Conservation (phyloP, 192 early-diverging fungal genomes). For the Coemansia sp. region DNA sequence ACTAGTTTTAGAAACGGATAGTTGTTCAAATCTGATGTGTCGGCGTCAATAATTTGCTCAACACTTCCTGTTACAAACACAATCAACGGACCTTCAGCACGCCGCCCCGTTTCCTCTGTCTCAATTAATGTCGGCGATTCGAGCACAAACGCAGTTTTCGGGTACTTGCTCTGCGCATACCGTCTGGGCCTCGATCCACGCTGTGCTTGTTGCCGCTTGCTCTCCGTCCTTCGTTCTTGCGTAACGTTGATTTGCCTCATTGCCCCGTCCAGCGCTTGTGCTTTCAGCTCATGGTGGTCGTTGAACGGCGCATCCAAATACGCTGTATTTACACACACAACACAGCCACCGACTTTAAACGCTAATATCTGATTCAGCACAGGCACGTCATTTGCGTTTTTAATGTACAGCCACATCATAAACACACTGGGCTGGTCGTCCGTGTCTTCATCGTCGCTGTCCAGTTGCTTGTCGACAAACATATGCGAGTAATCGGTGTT, state of each 20-base stretch:
- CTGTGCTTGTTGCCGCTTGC: not conserved
- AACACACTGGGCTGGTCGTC: constrained; percentile 6
- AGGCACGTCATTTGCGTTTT: not conserved
- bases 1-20: constrained; percentile 45
- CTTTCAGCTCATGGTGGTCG: constrained; percentile 32
- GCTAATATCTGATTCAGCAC: not conserved
- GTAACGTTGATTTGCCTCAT: constrained; percentile 40
- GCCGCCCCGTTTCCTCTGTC: constrained; percentile 9
- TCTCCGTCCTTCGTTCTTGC: not conserved
- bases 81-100: constrained; percentile 24
- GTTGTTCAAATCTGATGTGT: constrained; percentile 33
- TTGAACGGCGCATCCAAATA: constrained; percentile 35
- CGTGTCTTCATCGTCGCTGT: not conserved
- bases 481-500: not conserved
- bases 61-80: constrained; percentile 40
- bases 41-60: constrained; percentile 33
- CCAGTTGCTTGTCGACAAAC: not conserved
- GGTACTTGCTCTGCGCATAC: constrained; percentile 5
- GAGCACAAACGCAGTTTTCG: constrained; percentile 13
- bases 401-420: constrained; percentile 4
- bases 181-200: not conserved
- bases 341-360: constrained; percentile 4
- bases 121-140: constrained; percentile 3
- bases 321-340: constrained; percentile 22
- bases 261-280: constrained; percentile 45